These are phyloP conservation scores for Cladophialophora carrionii DNA, from an alignment of 2,329 filamentous ascomycete species.

Conservation along the genomic window DNA sequence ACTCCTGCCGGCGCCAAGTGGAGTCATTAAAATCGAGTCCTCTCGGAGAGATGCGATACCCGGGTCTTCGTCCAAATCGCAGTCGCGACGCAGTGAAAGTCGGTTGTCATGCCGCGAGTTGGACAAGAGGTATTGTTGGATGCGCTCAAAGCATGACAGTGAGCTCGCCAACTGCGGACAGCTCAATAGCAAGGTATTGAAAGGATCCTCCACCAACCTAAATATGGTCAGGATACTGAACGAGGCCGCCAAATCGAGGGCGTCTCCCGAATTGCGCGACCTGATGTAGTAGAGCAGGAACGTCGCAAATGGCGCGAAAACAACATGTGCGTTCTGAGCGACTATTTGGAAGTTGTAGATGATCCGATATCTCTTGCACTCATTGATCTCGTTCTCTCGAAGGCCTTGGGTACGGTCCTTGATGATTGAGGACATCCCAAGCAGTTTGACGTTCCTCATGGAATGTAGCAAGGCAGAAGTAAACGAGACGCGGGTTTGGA, in stretches of 20 bases:
- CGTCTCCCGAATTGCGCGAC: slow-evolving; percentile 13
- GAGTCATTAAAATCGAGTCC: slow-evolving; percentile 23
- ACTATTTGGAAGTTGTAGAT: slow-evolving; percentile 28
- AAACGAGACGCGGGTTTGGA: slow-evolving; percentile 54
- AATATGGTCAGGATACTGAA: slow-evolving; percentile 34
- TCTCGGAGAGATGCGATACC: not conserved
- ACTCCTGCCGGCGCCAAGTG: not conserved
- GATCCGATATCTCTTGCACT: slow-evolving; percentile 48
- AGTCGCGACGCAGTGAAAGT: slow-evolving; percentile 17
- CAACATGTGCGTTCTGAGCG: slow-evolving; percentile 24
- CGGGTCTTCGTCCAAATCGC: slow-evolving; percentile 9
- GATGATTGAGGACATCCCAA: slow-evolving; percentile 51
- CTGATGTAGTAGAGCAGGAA: slow-evolving; percentile 31
- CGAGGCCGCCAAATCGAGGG: slow-evolving; percentile 25
- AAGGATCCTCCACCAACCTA: slow-evolving; percentile 21
- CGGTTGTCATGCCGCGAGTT: slow-evolving; percentile 27
- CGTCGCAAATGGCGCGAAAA: slow-evolving; percentile 33
- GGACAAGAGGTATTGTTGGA: slow-evolving; percentile 33
- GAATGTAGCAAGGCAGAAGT: slow-evolving; percentile 54
- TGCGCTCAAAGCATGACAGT: slow-evolving; percentile 34
- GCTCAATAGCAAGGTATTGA: slow-evolving; percentile 18
- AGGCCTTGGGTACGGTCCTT: slow-evolving; percentile 47
- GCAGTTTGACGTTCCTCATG: slow-evolving; percentile 58
- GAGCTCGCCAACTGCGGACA: slow-evolving; percentile 29
- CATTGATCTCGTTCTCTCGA: slow-evolving; percentile 47